Evolutionary conservation across 495 filamentous ascomycete species (phyloP).

Genomic region (Penicilliopsis zonata): DNA sequence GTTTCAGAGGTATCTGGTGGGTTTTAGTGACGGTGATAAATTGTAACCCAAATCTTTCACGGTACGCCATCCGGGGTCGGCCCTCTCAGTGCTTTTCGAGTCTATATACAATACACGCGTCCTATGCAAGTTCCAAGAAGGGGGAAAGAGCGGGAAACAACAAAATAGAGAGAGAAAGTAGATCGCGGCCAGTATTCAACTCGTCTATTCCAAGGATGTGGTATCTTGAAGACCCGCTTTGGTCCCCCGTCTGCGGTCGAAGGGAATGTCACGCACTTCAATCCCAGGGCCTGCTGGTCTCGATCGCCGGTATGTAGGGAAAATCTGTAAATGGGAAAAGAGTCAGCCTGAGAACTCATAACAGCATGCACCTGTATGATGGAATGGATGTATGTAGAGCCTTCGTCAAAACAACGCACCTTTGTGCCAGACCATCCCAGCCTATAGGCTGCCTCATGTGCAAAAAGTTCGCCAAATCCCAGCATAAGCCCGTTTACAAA

Average conservation of each 20-base stretch:
- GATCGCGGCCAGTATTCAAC: too few species aligned
- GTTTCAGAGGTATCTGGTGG: too few species aligned
- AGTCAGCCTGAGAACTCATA: background rate
- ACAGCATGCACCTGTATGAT: background rate
- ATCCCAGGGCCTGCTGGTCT: slow-evolving; percentile 54
- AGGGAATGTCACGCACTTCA: slow-evolving; percentile 43
- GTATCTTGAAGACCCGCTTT: slow-evolving; percentile 34
- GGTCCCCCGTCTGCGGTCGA: slow-evolving; percentile 31
- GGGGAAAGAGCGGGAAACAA: too few species aligned
- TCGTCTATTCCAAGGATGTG: slow-evolving; percentile 21
- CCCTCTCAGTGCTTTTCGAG: too few species aligned
- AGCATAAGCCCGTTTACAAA: slow-evolving; percentile 99
- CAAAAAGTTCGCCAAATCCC: slow-evolving; percentile 91
- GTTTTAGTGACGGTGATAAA: too few species aligned
- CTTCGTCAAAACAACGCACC: too few species aligned
- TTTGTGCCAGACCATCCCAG: slow-evolving; percentile 89
- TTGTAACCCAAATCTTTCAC: too few species aligned
- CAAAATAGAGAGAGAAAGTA: too few species aligned
- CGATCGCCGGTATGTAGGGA: slow-evolving; percentile 47
- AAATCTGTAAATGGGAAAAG: slow-evolving; percentile 40
- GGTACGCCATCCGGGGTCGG: too few species aligned
- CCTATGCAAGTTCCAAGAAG: too few species aligned
- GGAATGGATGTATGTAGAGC: too few species aligned
- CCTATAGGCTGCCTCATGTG: slow-evolving; percentile 87
- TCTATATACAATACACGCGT: too few species aligned